Evolutionary conservation across 1,284 basidiomycete genomes (phyloP).

Genomic region (Tausonia pullulans): DNA sequence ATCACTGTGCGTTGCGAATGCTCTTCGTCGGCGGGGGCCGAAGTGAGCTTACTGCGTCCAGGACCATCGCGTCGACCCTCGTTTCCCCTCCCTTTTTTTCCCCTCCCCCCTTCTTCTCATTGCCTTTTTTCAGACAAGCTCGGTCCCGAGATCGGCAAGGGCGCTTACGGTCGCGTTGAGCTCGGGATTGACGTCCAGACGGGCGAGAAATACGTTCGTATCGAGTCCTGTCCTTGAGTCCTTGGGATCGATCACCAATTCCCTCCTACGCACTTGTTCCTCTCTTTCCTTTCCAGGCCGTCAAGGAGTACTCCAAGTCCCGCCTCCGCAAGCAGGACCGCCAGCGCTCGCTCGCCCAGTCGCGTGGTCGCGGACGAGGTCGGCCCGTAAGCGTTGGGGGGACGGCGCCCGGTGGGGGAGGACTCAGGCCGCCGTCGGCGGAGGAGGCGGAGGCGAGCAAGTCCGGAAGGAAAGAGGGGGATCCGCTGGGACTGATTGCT

Average conservation of each 20-base stretch:
- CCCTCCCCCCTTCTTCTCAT: not conserved
- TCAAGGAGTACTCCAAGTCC: conserved; percentile 38
- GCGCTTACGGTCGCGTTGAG: conserved; percentile 35
- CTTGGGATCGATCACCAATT: not conserved
- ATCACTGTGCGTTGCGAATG: conserved; percentile 9
- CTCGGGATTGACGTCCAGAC: conserved; percentile 32
- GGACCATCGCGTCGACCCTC: not conserved
- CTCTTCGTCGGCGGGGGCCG: not conserved
- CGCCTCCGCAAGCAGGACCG: conserved; percentile 25
- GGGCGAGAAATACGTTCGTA: conserved; percentile 33
- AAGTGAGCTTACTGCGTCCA: not conserved
- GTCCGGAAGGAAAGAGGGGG: conserved; percentile 18
- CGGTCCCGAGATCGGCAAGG: conserved; percentile 32
- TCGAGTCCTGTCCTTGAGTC: not conserved
- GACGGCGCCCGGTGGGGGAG: not conserved
- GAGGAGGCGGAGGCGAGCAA: not conserved
- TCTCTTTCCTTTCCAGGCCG: conserved; percentile 23
- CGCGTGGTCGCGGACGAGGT: not conserved
- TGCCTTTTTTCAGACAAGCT: conserved; percentile 17
- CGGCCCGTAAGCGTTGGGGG: conserved; percentile 6
- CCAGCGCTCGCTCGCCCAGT: conserved; percentile 9
- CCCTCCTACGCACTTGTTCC: not conserved
- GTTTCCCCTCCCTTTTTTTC: not conserved
- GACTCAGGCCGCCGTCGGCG: not conserved
- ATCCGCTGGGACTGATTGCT: conserved; percentile 32